Evolutionary conservation across 495 filamentous ascomycete species (phyloP), one percentile per base, ranked within the genome.

Genomic region (Hyphodiscus hymeniophilus): DNA sequence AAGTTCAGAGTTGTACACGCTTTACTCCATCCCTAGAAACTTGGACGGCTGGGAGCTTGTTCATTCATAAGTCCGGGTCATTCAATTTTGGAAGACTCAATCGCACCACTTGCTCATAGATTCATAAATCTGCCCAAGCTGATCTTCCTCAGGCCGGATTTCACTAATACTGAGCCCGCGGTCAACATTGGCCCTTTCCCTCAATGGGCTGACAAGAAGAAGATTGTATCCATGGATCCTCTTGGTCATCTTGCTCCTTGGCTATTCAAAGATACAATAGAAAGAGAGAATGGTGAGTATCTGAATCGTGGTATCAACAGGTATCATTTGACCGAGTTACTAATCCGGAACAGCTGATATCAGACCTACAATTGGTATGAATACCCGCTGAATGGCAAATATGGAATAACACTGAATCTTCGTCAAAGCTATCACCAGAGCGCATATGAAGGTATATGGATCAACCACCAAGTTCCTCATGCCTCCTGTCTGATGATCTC

Each of bases 171-270:
- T 12, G 84, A 96, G 59, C 92, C 92, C 10, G 90, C 89, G 3
- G 89, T 80, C 43, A 77, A 83, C 45, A 85, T 97, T 60, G 87
- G 89, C 0, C 87, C 84, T 28, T 94, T 95, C 60, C 78, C 86
- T 16, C 79, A 90, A 63, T 98, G 92, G 92, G 74, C 71, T 18
- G 88, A 96, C 62, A 77, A 80, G 61, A 91, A 86, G 59, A 96
- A 95, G 72, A 96, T 98, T 50, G 92, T 98, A 20, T 85, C 92
- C 22, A 94, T 98, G 87, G 92, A 98, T 64, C 92, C 92, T 6
- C 84, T 81, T 55, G 92, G 92, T 5, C 92, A 98, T 65, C 70
- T 94, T 50, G 81, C 84, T 4, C 89, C 91, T 13, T 91, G 82
- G 85, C 62, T 88, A 12, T 89, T 77, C 66, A 77, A 79, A 32